Evolutionary conservation across 2,329 filamentous ascomycete species (phyloP).

Genomic region (Metarhizium robertsii): DNA sequence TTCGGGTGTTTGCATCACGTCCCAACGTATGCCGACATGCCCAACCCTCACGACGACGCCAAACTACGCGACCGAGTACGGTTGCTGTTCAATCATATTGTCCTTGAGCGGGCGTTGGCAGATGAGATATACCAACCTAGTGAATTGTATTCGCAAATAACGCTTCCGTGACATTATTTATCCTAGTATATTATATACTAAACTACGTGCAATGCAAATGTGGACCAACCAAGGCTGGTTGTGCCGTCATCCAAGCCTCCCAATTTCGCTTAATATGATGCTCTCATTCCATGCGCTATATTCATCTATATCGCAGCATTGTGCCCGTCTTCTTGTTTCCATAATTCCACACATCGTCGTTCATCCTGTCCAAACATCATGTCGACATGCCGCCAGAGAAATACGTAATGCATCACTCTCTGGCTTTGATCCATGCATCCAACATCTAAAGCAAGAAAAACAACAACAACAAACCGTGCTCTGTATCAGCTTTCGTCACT

Average conservation of each 20-base stretch:
- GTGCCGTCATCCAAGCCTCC: constrained; percentile 7
- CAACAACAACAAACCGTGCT: background rate
- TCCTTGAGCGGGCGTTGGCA: background rate
- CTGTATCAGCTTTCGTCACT: background rate
- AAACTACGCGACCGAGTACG: too few species aligned
- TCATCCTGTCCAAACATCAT: constrained; percentile 1
- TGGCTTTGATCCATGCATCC: background rate
- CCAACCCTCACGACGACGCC: too few species aligned
- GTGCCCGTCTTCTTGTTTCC: constrained; percentile 7
- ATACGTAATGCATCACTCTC: constrained; percentile 20
- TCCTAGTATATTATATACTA: background rate
- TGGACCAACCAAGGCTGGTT: background rate
- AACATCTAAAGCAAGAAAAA: background rate
- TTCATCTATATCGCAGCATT: constrained; percentile 11
- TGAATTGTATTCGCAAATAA: background rate
- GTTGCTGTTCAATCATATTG: background rate
- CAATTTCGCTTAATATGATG: constrained; percentile 8
- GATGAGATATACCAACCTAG: background rate
- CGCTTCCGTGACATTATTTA: background rate
- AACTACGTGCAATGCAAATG: background rate
- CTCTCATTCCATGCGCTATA: constrained; percentile 4
- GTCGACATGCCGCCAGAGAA: constrained; percentile 6
- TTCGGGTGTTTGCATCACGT: too few species aligned
- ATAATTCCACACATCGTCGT: constrained; percentile 4
- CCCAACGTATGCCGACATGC: too few species aligned